Percentiles rank a stretch among this genome's conserved stretches.
Evolutionary conservation across 1,284 basidiomycete genomes (phyloP).

Genomic region (Sanghuangporus weigelae): DNA sequence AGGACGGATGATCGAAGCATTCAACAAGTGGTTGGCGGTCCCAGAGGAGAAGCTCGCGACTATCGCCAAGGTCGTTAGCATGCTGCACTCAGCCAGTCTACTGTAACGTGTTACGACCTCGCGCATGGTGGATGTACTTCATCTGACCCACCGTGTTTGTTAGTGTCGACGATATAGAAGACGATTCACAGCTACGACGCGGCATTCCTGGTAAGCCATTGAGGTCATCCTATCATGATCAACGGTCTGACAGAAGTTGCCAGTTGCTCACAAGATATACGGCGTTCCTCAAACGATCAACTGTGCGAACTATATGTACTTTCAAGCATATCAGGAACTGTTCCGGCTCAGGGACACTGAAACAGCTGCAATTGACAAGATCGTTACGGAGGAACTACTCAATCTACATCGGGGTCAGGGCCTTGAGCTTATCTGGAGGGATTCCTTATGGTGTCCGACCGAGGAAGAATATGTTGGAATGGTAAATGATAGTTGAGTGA

Average conservation of each 20-base stretch:
- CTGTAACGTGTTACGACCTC: conserved; percentile 50
- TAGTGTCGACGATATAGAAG: conserved; percentile 97
- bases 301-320: conserved; percentile 96
- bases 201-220: conserved; percentile 67
- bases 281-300: conserved; percentile 97
- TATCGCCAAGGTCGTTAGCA: conserved; percentile 81
- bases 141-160: not conserved
- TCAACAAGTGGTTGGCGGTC: conserved; percentile 91
- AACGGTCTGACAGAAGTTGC: not conserved
- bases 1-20: conserved; percentile 85
- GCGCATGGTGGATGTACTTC: conserved; percentile 13
- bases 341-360: conserved; percentile 48
- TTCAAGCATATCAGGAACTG: conserved; percentile 79
- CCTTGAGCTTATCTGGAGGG: conserved; percentile 92
- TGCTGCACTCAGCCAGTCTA: conserved; percentile 93
- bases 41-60: conserved; percentile 64
- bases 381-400: conserved; percentile 83
- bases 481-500: conserved; percentile 85
- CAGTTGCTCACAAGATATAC: conserved; percentile 92
- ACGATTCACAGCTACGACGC: conserved; percentile 85
- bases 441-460: conserved; percentile 86
- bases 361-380: conserved; percentile 47
- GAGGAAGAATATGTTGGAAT: conserved; percentile 94
- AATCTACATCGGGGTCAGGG: conserved; percentile 95
- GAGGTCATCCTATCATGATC: not conserved